A percentile compares a stretch with the other conserved stretches of the same genome.
These are phyloP conservation scores for Aspergillus novofumigatus DNA, from an alignment of 2,329 filamentous ascomycete species.

Conservation along the genomic window DNA sequence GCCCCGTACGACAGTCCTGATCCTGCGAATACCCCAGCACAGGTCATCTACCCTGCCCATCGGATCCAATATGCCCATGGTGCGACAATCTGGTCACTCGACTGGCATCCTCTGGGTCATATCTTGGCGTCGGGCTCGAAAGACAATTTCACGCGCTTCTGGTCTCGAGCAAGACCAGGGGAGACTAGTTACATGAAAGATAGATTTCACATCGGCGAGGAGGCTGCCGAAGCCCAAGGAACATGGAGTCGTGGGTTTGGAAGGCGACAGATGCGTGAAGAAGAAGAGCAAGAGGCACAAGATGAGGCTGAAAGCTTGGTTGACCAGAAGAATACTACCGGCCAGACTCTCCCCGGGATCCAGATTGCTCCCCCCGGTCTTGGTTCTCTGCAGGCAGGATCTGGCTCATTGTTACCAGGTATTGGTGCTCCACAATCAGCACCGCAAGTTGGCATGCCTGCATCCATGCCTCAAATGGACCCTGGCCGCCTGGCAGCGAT, in stretches of 20 bases:
- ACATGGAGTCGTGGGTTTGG: conserved; percentile 82
- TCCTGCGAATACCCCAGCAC: conserved; percentile 71
- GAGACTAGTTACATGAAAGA: conserved; percentile 83
- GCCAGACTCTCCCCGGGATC: conserved; percentile 48
- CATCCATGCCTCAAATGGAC: conserved; percentile 47
- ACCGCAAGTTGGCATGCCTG: conserved; percentile 26
- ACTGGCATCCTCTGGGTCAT: conserved; percentile 96
- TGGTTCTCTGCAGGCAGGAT: conserved; percentile 42
- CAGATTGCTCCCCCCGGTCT: conserved; percentile 58
- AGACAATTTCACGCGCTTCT: conserved; percentile 94
- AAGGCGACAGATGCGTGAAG: conserved; percentile 75
- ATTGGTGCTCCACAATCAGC: conserved; percentile 45
- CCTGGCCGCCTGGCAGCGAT: conserved; percentile 40
- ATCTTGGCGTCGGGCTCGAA: conserved; percentile 94
- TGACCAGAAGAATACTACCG: conserved; percentile 78
- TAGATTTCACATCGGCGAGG: conserved; percentile 91
- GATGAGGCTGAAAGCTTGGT: conserved; percentile 90
- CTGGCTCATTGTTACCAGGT: conserved; percentile 42
- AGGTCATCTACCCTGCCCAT: conserved; percentile 91
- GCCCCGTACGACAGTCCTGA: conserved; percentile 84
- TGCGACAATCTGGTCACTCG: conserved; percentile 93
- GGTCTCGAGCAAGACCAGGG: conserved; percentile 85
- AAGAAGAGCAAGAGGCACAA: conserved; percentile 89
- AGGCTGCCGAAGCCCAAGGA: conserved; percentile 88
- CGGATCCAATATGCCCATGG: conserved; percentile 83